Conservation (phyloP, 495 filamentous ascomycete genomes). For the Trichoderma asperelloides region DNA sequence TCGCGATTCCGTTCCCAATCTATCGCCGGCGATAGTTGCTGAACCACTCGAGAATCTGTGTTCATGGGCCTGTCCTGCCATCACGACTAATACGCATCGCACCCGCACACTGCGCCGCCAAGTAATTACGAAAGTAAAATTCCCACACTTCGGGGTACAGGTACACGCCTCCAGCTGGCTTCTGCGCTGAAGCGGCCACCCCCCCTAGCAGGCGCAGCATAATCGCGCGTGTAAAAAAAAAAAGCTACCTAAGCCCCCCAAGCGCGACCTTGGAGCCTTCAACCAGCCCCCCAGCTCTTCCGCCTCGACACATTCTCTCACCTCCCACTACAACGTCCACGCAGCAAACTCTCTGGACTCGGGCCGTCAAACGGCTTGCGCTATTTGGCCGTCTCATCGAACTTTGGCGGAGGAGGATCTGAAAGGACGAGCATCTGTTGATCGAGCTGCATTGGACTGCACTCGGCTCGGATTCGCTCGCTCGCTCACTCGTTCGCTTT, state of each 20-base stretch:
- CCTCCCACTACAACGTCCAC: slow-evolving; percentile 11
- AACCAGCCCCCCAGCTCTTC: slow-evolving; percentile 6
- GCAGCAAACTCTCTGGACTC: not conserved
- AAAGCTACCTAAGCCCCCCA: slow-evolving; percentile 14
- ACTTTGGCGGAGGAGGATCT: not conserved
- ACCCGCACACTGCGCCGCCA: not conserved
- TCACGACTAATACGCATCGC: not conserved
- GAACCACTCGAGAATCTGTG: not conserved
- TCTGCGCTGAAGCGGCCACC: not conserved
- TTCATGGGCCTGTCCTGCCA: too few relatives aligned
- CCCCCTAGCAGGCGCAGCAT: slow-evolving; percentile 28
- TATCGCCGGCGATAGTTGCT: slow-evolving; percentile 3
- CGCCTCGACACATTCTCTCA: slow-evolving; percentile 14
- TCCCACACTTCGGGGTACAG: not conserved
- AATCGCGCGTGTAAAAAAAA: slow-evolving; percentile 38
- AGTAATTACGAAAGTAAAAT: not conserved
- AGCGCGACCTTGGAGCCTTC: slow-evolving; percentile 19
- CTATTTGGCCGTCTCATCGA: slow-evolving; percentile 5
- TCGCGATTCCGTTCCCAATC: not conserved
- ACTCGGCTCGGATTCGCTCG: not conserved
- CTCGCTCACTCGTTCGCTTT: slow-evolving; percentile 2
- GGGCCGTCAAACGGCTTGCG: not conserved
- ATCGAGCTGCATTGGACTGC: slow-evolving; percentile 1
- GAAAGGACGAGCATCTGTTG: not conserved
- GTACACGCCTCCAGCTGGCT: slow-evolving; percentile 1